A percentile compares a stretch with the other conserved stretches of the same genome.
phyloP scores from a whole-genome alignment of 164 flowering plant species.

The Tetrastigma voinierianum region DNA sequence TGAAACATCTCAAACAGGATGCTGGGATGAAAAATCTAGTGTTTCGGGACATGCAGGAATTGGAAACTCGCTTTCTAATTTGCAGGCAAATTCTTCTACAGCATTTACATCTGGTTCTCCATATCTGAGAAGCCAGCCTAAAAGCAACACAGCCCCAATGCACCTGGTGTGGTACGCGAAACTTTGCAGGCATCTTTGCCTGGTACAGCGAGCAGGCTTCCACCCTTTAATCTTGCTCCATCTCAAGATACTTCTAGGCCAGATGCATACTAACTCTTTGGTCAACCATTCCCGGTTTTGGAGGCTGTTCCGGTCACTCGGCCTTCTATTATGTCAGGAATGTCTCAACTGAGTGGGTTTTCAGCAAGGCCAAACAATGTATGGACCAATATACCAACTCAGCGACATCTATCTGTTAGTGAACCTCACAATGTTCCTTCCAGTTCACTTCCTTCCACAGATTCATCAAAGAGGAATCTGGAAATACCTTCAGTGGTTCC shows the following conservation, averaged over 20 bases:
- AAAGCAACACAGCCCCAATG: slow-evolving; percentile 11
- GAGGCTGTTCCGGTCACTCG: slow-evolving; percentile 12
- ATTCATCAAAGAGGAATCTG: slow-evolving; percentile 13
- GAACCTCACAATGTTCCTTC: slow-evolving; percentile 11
- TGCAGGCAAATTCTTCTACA: slow-evolving; percentile 21
- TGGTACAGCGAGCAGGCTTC: slow-evolving; percentile 8
- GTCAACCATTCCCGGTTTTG: slow-evolving; percentile 15
- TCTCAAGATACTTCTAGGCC: slow-evolving; percentile 18
- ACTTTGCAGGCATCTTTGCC: slow-evolving; percentile 9
- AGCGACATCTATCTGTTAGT: slow-evolving; percentile 9
- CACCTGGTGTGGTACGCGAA: slow-evolving; percentile 15
- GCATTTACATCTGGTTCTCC: slow-evolving; percentile 12
- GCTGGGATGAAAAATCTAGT: not conserved
- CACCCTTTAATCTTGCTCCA: slow-evolving; percentile 6
- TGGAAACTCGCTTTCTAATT: slow-evolving; percentile 2
- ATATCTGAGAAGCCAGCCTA: slow-evolving; percentile 18
- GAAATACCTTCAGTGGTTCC: slow-evolving; percentile 7
- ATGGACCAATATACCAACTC: slow-evolving; percentile 13
- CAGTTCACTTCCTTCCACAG: slow-evolving; percentile 9
- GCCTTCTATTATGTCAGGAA: slow-evolving; percentile 7
- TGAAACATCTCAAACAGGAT: slow-evolving; percentile 1
- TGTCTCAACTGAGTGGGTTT: slow-evolving; percentile 11
- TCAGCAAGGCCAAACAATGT: slow-evolving; percentile 14
- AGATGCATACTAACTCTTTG: slow-evolving; percentile 6
- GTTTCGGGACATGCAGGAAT: not conserved